Percentiles rank a stretch among this genome's conserved stretches.
Evolutionary conservation across 495 filamentous ascomycete species (phyloP).

Genomic region (Xylaria telfairii): DNA sequence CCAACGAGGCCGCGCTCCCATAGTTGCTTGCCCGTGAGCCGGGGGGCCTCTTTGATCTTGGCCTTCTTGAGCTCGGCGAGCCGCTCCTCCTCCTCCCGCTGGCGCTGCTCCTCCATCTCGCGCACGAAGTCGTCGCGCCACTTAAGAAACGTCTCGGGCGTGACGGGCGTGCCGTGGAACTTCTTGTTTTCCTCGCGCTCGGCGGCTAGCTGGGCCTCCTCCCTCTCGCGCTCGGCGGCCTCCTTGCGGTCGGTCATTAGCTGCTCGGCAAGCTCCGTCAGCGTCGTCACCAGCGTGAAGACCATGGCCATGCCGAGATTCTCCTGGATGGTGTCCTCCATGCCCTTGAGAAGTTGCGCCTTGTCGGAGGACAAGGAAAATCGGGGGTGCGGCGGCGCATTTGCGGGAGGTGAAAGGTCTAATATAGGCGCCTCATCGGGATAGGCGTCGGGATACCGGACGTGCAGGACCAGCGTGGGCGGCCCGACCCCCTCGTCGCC

Average conservation of each 20-base stretch:
- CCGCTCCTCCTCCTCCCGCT: constrained; percentile 68
- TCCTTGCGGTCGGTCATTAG: constrained; percentile 72
- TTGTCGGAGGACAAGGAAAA: constrained; percentile 68
- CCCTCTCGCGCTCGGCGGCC: constrained; percentile 64
- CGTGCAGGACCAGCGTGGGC: constrained; percentile 75
- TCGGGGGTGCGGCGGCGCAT: constrained; percentile 68
- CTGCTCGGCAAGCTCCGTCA: constrained; percentile 87
- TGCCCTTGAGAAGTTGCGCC: constrained; percentile 67
- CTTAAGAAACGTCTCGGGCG: constrained; percentile 76
- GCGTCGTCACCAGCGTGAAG: constrained; percentile 81
- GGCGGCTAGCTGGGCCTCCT: constrained; percentile 68
- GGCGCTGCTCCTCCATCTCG: constrained; percentile 76
- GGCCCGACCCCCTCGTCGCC: constrained; percentile 60
- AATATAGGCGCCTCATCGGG: constrained; percentile 84
- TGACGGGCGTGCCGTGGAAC: constrained; percentile 92
- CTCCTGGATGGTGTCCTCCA: constrained; percentile 78
- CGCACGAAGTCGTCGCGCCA: constrained; percentile 81
- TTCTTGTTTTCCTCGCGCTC: constrained; percentile 96
- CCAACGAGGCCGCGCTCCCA: constrained; percentile 84
- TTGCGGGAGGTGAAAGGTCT: constrained; percentile 72
- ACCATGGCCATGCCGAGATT: constrained; percentile 99
- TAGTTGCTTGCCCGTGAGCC: constrained; percentile 79
- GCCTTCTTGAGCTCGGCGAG: constrained; percentile 80
- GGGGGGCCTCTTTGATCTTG: constrained; percentile 63
- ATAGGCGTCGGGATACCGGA: constrained; percentile 85